These are phyloP conservation scores for Ophiostoma triangulosporum DNA, from an alignment of 2,329 filamentous ascomycete species.

Conservation along the genomic window DNA sequence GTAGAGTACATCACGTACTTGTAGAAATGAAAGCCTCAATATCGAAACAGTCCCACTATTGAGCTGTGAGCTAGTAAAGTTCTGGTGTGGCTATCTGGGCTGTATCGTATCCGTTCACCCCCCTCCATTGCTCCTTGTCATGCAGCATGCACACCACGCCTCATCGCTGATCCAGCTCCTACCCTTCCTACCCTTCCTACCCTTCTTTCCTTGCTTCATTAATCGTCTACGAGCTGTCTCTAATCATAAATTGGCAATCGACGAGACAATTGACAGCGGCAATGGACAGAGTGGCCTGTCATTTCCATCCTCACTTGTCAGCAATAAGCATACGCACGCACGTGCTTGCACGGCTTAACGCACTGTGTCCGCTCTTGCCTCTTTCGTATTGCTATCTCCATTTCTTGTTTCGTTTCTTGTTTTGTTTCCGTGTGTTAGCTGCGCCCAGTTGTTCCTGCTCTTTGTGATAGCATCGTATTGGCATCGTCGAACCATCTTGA, in stretches of 20 bases:
- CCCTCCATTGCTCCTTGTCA: neutral
- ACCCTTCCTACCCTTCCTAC: neutral
- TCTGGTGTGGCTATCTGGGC: neutral
- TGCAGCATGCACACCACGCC: neutral
- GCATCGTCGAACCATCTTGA: neutral
- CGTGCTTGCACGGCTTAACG: too few relatives aligned
- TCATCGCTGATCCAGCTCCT: neutral
- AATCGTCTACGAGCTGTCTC: neutral
- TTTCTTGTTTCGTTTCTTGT: conserved; percentile 1
- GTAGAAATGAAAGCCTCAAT: too few relatives aligned
- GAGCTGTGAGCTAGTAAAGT: neutral
- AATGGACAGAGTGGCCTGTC: neutral
- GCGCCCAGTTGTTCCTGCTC: neutral
- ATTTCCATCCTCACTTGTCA: neutral
- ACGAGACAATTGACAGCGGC: too few relatives aligned
- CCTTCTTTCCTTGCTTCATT: neutral
- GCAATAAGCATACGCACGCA: too few relatives aligned
- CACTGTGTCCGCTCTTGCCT: neutral
- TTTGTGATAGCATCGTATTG: neutral
- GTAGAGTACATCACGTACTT: too few relatives aligned
- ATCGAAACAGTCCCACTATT: neutral
- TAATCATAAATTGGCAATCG: too few relatives aligned
- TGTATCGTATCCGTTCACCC: neutral
- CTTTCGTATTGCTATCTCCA: neutral
- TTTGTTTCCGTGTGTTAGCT: neutral